These are phyloP conservation scores for Nitzschia sp. DNA, from an alignment of 108 stramenopile genomes.

Conservation along the genomic window DNA sequence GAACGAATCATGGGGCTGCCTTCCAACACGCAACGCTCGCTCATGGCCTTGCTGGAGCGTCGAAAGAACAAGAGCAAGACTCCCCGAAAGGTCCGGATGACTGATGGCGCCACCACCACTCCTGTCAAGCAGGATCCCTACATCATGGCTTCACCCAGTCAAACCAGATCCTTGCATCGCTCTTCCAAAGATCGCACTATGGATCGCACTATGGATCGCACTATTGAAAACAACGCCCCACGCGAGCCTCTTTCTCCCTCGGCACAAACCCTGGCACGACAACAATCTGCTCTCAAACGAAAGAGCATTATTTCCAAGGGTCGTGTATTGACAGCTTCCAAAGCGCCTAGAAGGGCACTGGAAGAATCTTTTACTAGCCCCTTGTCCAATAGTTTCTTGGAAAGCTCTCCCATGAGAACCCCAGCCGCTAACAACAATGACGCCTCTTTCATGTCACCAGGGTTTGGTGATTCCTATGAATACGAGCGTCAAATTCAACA, in stretches of 20 bases:
- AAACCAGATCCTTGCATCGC: not conserved
- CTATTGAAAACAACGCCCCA: not conserved
- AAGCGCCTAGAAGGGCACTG: not conserved
- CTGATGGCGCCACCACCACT: not conserved
- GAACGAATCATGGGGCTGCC: slow-evolving; percentile 44
- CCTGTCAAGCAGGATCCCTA: not conserved
- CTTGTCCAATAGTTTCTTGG: not conserved
- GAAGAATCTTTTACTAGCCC: not conserved
- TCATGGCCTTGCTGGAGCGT: slow-evolving; percentile 45
- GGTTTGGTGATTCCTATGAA: slow-evolving; percentile 37
- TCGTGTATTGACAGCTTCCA: not conserved
- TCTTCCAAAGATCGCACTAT: not conserved
- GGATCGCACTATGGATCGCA: not conserved
- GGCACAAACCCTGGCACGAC: not conserved
- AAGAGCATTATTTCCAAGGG: not conserved
- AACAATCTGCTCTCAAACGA: not conserved
- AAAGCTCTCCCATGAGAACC: not conserved
- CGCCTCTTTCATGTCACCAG: slow-evolving; percentile 37
- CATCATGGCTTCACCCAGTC: not conserved
- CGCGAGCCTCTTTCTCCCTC: not conserved
- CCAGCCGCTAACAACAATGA: not conserved
- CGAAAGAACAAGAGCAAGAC: slow-evolving; percentile 21
- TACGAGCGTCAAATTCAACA: slow-evolving; percentile 36
- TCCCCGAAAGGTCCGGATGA: not conserved
- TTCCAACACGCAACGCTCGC: slow-evolving; percentile 27